phyloP scores from a whole-genome alignment of 2,329 filamentous ascomycete genomes.

The Phoma sp. region DNA sequence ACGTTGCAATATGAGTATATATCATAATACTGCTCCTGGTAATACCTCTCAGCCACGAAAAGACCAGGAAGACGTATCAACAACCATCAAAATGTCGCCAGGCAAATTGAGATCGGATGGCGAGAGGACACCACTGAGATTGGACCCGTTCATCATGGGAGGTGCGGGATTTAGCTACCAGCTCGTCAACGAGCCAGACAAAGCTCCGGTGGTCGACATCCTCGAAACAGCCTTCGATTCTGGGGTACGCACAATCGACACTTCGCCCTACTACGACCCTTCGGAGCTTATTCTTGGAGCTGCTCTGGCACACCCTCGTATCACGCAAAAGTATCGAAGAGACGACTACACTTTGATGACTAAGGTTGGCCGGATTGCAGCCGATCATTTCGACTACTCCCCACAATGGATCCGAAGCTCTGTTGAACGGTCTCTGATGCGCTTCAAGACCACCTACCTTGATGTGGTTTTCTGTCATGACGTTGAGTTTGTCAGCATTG shows the following conservation, averaged over 20 bases:
- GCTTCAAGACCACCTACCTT: slow-evolving; percentile 1
- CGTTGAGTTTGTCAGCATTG: background rate
- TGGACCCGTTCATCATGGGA: slow-evolving; percentile 4
- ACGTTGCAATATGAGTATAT: too few species aligned
- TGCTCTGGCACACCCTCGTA: background rate
- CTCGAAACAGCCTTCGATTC: slow-evolving; percentile 1
- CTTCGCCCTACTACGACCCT: slow-evolving; percentile 7
- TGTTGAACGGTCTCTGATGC: background rate
- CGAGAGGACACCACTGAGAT: background rate
- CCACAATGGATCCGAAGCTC: slow-evolving; percentile 2
- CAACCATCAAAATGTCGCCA: slow-evolving; percentile 4
- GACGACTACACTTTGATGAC: slow-evolving; percentile 7
- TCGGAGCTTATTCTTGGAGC: slow-evolving; percentile 1
- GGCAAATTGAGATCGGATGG: background rate
- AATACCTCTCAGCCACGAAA: too few species aligned
- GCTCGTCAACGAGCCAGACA: slow-evolving; percentile 1
- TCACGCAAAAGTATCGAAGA: background rate
- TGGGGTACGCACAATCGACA: slow-evolving; percentile 4
- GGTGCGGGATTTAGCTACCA: slow-evolving; percentile 5
- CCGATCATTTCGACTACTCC: slow-evolving; percentile 1
- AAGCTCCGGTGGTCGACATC: background rate
- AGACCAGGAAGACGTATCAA: too few species aligned
- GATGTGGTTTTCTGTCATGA: slow-evolving; percentile 7
- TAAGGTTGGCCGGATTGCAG: slow-evolving; percentile 2
- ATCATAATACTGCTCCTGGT: too few species aligned